These are phyloP conservation scores for Hermanozyma aechmeae DNA, from an alignment of 805 yeast species.

Conservation along the genomic window DNA sequence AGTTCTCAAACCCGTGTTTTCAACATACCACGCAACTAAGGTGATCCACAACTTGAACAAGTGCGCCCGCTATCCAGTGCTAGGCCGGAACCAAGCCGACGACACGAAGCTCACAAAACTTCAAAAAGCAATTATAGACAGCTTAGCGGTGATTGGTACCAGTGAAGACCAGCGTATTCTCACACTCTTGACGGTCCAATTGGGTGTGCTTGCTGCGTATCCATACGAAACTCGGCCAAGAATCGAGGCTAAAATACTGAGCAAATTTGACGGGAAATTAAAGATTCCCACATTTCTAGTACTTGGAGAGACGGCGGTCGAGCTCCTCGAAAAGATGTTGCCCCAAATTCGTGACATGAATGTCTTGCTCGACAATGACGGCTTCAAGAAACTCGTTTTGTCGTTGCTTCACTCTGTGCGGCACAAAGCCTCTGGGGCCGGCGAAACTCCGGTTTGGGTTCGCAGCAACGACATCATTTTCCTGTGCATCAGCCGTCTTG, in stretches of 20 bases:
- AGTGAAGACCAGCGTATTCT: slow-evolving; percentile 19
- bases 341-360: slow-evolving; percentile 12
- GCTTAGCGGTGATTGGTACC: slow-evolving; percentile 26
- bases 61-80: slow-evolving; percentile 64
- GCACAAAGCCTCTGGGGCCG: slow-evolving; percentile 29
- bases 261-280: slow-evolving; percentile 21
- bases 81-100: slow-evolving; percentile 52
- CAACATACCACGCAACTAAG: slow-evolving; percentile 34
- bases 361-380: slow-evolving; percentile 33
- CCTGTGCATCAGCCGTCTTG: slow-evolving; percentile 21
- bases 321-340: slow-evolving; percentile 31
- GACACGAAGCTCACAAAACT: slow-evolving; percentile 43
- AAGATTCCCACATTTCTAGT: slow-evolving; percentile 60
- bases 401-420: slow-evolving; percentile 46
- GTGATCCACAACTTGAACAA: slow-evolving; percentile 54
- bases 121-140: slow-evolving; percentile 49
- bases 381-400: slow-evolving; percentile 35
- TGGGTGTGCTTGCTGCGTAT: slow-evolving; percentile 42
- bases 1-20: neutral
- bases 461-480: slow-evolving; percentile 36
- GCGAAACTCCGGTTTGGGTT: slow-evolving; percentile 42
- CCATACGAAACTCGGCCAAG: slow-evolving; percentile 56
- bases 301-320: slow-evolving; percentile 40
- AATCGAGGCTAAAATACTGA: slow-evolving; percentile 44
- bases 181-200: slow-evolving; percentile 41